Base-by-base conservation (phyloP, 331 rosid species). In the Saraca asoca region DNA sequence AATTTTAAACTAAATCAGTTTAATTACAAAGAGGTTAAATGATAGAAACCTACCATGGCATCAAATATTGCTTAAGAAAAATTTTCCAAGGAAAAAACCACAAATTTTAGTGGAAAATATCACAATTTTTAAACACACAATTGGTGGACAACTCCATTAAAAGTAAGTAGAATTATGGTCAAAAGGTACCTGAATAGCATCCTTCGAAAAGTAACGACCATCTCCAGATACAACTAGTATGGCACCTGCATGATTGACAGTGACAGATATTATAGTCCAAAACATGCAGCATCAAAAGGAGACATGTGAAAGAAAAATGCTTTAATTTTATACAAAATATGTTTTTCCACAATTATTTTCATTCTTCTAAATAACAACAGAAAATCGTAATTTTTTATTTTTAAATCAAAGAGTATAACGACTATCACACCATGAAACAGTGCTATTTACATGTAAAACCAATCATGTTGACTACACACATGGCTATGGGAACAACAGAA, bases 171-270 rank as follows among this genome's bases (percentile, higher is more conserved):
- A 44, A 18, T 0, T 50, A 12, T 17, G 19, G 12, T 51, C 38
- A 15, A 56, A 58, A 71, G 49, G 66, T 37, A 90, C 98, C 98
- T 86, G 99, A 75, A 94, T 85, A 61, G 96, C 96, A 15, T 88
- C 97, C 91, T 90, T 83, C 14, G 99, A 88, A 65, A 45, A 94
- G 77, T 90, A 90, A 64, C 99, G 99, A 44, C 99, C 99, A 86
- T 94, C 99, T 34, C 99, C 97, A 62, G 99, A 94, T 53, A 90
- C 97, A 85, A 94, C 96, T 38, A 94, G 86, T 38, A 91, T 88
- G 12, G 91, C 96, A 69, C 97, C 97, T 94, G 58, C 67, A 88
- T 60, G 64, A 17, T 63, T 29, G 12, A 45, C 67, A 63, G 66
- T 38, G 46, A 66, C n/a, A 49, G 35, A 7, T 58, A 45, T 66